Percentiles rank a stretch among this genome's conserved stretches.
Evolutionary conservation across 352 stramenopile genomes (phyloP).

Genomic region (Halophytophthora batemanensis): DNA sequence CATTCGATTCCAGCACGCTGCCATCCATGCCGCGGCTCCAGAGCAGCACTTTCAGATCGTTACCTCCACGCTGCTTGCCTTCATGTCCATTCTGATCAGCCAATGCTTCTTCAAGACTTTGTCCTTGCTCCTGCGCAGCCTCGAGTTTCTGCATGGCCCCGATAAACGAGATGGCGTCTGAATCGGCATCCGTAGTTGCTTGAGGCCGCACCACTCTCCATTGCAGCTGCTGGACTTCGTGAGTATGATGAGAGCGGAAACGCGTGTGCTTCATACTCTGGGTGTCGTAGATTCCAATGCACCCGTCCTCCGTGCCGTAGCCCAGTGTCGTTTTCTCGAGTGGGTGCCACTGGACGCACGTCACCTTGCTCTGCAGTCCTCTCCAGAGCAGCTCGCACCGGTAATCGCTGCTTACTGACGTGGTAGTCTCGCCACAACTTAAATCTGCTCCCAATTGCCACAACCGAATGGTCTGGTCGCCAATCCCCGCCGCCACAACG

Average conservation of each 20-base stretch:
- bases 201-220: conserved; percentile 32
- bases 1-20: conserved; percentile 37
- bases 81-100: conserved; percentile 22
- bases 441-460: conserved; percentile 33
- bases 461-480: conserved; percentile 75
- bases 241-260: conserved; percentile 39
- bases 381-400: conserved; percentile 68
- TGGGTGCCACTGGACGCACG: conserved; percentile 62
- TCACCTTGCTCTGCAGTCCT: conserved; percentile 75
- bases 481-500: conserved; percentile 48
- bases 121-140: conserved; percentile 38
- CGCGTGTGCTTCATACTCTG: conserved; percentile 50
- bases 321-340: conserved; percentile 45
- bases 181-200: neutral
- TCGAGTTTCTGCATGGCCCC: conserved; percentile 52
- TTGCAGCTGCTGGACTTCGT: conserved; percentile 38
- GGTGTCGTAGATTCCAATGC: conserved; percentile 54
- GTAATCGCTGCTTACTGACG: conserved; percentile 19
- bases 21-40: conserved; percentile 44
- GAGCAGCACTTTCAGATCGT: conserved; percentile 33
- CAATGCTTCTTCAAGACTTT: conserved; percentile 51
- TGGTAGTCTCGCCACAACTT: neutral
- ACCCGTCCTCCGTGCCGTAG: conserved; percentile 73
- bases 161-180: conserved; percentile 27
- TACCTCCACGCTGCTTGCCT: neutral